These are phyloP conservation scores for Hysterium pulicare DNA, from an alignment of 2,329 filamentous ascomycete species.

Conservation along the genomic window DNA sequence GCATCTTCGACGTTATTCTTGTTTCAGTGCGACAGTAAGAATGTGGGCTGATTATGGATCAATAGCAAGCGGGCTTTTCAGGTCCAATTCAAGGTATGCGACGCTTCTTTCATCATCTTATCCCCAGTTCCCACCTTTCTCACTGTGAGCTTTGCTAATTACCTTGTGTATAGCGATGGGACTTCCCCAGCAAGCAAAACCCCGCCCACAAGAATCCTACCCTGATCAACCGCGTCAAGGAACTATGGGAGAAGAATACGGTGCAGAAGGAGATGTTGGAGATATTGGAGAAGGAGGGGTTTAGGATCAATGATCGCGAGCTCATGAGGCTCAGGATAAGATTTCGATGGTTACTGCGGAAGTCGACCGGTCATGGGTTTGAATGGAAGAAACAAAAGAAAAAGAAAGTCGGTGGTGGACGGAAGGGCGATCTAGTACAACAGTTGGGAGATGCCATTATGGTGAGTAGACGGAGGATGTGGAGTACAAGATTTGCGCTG, in stretches of 20 bases:
- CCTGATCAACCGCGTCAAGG: slow-evolving; percentile 66
- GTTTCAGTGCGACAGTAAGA: too few species aligned
- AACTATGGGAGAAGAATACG: slow-evolving; percentile 75
- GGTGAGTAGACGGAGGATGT: slow-evolving; percentile 7
- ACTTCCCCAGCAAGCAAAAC: slow-evolving; percentile 71
- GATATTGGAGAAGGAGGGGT: slow-evolving; percentile 68
- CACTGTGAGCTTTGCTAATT: slow-evolving; percentile 5
- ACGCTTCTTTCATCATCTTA: neutral
- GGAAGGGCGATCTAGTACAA: neutral
- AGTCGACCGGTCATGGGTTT: slow-evolving; percentile 38
- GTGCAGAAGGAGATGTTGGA: slow-evolving; percentile 71
- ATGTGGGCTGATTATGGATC: slow-evolving; percentile 2
- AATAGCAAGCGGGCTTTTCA: slow-evolving; percentile 73
- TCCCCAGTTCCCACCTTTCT: neutral
- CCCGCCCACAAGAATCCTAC: slow-evolving; percentile 66
- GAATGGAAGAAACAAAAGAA: slow-evolving; percentile 52
- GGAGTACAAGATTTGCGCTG: neutral
- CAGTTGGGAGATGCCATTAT: slow-evolving; percentile 6
- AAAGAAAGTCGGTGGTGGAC: slow-evolving; percentile 5
- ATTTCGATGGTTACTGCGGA: slow-evolving; percentile 64
- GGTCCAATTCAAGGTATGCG: slow-evolving; percentile 61
- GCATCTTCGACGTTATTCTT: too few species aligned
- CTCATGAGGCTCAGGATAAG: slow-evolving; percentile 66
- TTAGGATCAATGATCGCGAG: slow-evolving; percentile 67
- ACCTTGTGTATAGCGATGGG: slow-evolving; percentile 56